Evolutionary conservation across 2,329 filamentous ascomycete species (phyloP).

Genomic region (Phaeosphaeria sp.): DNA sequence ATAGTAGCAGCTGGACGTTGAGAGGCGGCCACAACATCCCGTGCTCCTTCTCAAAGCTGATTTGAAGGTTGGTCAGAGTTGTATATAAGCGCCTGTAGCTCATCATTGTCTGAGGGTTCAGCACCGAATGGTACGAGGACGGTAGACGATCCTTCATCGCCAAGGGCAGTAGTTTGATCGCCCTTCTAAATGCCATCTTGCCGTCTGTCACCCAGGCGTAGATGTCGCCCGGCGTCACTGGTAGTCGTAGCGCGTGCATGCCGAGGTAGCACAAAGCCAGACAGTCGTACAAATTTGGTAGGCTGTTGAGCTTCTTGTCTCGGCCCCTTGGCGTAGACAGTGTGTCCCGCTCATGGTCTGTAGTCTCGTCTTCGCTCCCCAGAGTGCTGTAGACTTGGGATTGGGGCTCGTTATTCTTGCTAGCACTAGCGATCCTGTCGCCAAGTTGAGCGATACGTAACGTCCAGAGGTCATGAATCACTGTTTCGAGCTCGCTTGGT

Average conservation of each 20-base stretch:
- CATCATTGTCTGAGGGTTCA: conserved; percentile 61
- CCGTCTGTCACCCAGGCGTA: conserved; percentile 69
- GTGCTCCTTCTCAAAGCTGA: conserved; percentile 71
- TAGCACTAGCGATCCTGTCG: conserved; percentile 47
- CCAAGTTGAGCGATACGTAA: conserved; percentile 69
- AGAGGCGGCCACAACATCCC: conserved; percentile 74
- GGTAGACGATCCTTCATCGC: conserved; percentile 72
- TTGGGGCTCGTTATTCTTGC: conserved; percentile 44
- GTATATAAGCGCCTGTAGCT: conserved; percentile 67
- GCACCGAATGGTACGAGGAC: conserved; percentile 62
- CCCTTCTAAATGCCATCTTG: conserved; percentile 70
- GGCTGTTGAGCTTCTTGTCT: conserved; percentile 57
- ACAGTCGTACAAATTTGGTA: conserved; percentile 74
- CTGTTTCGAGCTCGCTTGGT: conserved; percentile 74
- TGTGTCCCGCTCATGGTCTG: conserved; percentile 35
- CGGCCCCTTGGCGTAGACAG: conserved; percentile 37
- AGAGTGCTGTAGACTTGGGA: conserved; percentile 66
- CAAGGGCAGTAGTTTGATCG: conserved; percentile 63
- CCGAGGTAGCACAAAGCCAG: conserved; percentile 82
- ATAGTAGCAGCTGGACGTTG: conserved; percentile 72
- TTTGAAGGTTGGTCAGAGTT: conserved; percentile 65
- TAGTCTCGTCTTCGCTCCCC: conserved; percentile 52
- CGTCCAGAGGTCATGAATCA: conserved; percentile 86
- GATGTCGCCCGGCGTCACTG: conserved; percentile 77
- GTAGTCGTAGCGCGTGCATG: conserved; percentile 74